These are phyloP conservation scores for Xerocomus brunneocitrinus DNA, from an alignment of 768 basidiomycete species.

Conservation along the genomic window DNA sequence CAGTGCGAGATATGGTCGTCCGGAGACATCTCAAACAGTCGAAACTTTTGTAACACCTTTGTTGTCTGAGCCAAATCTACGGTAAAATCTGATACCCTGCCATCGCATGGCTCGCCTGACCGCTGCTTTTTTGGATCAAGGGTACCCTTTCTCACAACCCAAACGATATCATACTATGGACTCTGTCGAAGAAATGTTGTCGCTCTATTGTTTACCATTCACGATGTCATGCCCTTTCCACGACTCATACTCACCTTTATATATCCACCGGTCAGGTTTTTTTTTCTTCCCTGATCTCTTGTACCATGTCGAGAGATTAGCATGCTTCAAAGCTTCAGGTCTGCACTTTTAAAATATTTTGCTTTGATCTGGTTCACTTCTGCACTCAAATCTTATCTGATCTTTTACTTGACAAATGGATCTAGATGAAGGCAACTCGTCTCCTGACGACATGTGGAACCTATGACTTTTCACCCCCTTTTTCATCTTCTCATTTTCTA, in stretches of 20 bases:
- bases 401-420: slow-evolving; percentile 3
- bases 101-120: neutral
- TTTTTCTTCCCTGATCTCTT: neutral
- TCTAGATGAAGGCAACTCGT: slow-evolving; percentile 7
- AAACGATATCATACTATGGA: neutral
- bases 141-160: slow-evolving; percentile 1
- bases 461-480: neutral
- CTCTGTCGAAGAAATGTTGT: slow-evolving; percentile 13
- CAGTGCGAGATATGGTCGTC: slow-evolving; percentile 80
- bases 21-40: slow-evolving; percentile 74
- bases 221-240: slow-evolving; percentile 7
- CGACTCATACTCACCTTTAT: slow-evolving; percentile 3
- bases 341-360: neutral
- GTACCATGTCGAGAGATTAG: neutral
- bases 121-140: neutral
- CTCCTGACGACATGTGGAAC: neutral
- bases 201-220: slow-evolving; percentile 8
- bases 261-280: neutral
- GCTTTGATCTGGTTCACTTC: slow-evolving; percentile 4
- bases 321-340: neutral
- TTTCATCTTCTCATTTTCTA: neutral
- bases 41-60: slow-evolving; percentile 48
- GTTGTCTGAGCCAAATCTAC: neutral
- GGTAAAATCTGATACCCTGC: slow-evolving; percentile 1
- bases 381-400: neutral